Evolutionary conservation across 352 stramenopile genomes (phyloP), one percentile per base, ranked within the genome.

Genomic region (Globisporangium recalcitrans): DNA sequence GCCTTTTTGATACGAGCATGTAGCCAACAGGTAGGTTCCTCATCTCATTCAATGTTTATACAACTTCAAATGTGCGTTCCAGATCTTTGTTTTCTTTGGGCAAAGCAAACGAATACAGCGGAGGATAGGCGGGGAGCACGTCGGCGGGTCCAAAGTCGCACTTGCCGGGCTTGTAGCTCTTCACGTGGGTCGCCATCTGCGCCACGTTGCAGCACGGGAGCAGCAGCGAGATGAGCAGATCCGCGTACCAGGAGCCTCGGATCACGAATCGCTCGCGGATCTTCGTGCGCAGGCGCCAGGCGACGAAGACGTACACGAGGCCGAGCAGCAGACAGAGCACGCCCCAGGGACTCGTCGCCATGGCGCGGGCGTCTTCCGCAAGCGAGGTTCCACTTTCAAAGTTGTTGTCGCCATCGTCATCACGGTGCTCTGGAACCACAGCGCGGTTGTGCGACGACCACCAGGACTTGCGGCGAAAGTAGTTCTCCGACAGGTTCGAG

Each of bases 61-160:
- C 38, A 21, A 14, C n/a, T 31, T 52, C 24, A 19, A 52, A 52
- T 29, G 13, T 22, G 26, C 24, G 26, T 46, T 46, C 10, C 14
- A 21, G 14, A 21, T 44, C 36, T 4, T 46, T 46, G 38, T 7
- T 16, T 42, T 42, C 34, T n/a, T n/a, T n/a, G n/a, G n/a, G n/a
- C n/a, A n/a, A n/a, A n/a, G n/a, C n/a, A n/a, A 0, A 22, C 38
- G 44, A 67, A 26, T 44, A 32, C 11, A 62, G n/a, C 2, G 53
- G 14, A 11, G 57, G 26, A 60, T 69, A 76, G 6, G 65, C 58
- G 21, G 69, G 69, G 26, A 73, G 58, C 58, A 64, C 59, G 49
- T 70, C 69, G 0, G 60, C 51, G 71, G 38, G 73, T 62, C 49
- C 78, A 68, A 77, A 93, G 48, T 69, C 91, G 80, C 87, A 90